These are phyloP conservation scores for Dactylonectria estremocensis DNA, from an alignment of 2,329 filamentous ascomycete genomes.

Conservation along the genomic window DNA sequence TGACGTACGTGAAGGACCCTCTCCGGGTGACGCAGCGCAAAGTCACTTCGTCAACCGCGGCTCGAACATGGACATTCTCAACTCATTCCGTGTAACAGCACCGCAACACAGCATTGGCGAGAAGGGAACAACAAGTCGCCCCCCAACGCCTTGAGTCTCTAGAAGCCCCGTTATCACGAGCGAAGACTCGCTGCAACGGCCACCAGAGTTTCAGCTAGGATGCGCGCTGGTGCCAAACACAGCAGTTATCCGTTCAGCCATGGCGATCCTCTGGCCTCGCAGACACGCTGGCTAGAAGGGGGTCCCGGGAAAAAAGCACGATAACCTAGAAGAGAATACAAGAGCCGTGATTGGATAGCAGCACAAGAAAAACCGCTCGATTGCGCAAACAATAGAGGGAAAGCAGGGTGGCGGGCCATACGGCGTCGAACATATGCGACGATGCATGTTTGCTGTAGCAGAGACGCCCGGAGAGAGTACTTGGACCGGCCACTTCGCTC, in stretches of 20 bases:
- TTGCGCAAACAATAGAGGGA: slow-evolving; percentile 25
- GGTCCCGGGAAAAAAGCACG: too few relatives aligned
- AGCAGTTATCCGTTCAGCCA: not conserved
- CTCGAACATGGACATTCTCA: slow-evolving; percentile 27
- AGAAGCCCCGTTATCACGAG: not conserved
- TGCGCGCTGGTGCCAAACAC: not conserved
- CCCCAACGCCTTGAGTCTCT: not conserved
- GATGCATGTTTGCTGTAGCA: slow-evolving; percentile 14
- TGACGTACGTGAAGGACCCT: slow-evolving; percentile 21
- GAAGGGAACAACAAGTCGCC: slow-evolving; percentile 18
- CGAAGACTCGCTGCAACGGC: not conserved
- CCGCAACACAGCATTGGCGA: slow-evolving; percentile 12
- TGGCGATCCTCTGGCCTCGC: not conserved
- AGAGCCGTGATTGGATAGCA: slow-evolving; percentile 32
- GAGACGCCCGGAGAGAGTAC: not conserved
- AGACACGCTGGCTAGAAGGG: not conserved
- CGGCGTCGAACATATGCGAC: not conserved
- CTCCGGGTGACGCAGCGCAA: slow-evolving; percentile 34
- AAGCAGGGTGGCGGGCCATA: not conserved
- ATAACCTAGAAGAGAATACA: not conserved
- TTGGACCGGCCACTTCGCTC: slow-evolving; percentile 3
- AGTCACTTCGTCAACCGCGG: slow-evolving; percentile 42
- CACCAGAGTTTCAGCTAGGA: slow-evolving; percentile 6
- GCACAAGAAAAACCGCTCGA: slow-evolving; percentile 32
- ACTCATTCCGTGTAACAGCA: slow-evolving; percentile 36